Conservation (phyloP, 1,284 basidiomycete species). For the Apiotrichum mycotoxinovorans region DNA sequence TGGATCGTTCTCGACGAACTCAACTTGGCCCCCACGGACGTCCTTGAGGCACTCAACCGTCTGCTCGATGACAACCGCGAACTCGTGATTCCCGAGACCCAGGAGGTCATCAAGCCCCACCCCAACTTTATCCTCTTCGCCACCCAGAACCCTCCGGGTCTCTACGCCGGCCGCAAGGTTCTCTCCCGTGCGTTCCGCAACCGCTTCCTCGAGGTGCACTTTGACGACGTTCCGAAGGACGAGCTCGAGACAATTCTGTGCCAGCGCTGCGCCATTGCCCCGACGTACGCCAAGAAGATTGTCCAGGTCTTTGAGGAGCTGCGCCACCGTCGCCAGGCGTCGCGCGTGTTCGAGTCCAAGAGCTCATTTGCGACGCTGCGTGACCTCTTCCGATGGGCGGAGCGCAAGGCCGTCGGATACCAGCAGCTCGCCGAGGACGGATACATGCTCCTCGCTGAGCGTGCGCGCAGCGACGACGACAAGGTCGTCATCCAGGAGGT, state of each 20-base stretch:
- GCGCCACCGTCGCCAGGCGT: conserved; percentile 83
- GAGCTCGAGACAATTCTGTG: conserved; percentile 92
- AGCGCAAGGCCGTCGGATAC: conserved; percentile 79
- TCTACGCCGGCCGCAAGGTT: conserved; percentile 96
- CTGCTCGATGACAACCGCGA: conserved; percentile 97
- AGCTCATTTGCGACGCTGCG: conserved; percentile 94
- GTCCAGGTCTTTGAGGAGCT: conserved; percentile 91
- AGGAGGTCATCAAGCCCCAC: conserved; percentile 90
- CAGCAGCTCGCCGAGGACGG: conserved; percentile 94
- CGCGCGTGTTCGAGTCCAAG: conserved; percentile 95
- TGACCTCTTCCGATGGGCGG: conserved; percentile 97
- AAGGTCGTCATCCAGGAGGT: conserved; percentile 86
- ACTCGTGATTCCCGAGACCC: conserved; percentile 91
- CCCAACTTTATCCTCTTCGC: conserved; percentile 98
- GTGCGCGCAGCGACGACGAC: conserved; percentile 79
- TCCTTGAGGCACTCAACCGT: conserved; percentile 94
- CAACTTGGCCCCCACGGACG: conserved; percentile 96
- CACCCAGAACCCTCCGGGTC: conserved; percentile 94
- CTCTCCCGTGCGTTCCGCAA: conserved; percentile 95
- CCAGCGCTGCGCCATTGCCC: conserved; percentile 82
- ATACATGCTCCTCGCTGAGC: conserved; percentile 95
- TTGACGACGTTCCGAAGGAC: conserved; percentile 90
- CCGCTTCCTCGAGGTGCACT: conserved; percentile 98
- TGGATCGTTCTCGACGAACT: conserved; percentile 99
- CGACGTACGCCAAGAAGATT: conserved; percentile 85